These are phyloP conservation scores for Prunus mongolica DNA, from an alignment of 306 rosid species.

Conservation along the genomic window DNA sequence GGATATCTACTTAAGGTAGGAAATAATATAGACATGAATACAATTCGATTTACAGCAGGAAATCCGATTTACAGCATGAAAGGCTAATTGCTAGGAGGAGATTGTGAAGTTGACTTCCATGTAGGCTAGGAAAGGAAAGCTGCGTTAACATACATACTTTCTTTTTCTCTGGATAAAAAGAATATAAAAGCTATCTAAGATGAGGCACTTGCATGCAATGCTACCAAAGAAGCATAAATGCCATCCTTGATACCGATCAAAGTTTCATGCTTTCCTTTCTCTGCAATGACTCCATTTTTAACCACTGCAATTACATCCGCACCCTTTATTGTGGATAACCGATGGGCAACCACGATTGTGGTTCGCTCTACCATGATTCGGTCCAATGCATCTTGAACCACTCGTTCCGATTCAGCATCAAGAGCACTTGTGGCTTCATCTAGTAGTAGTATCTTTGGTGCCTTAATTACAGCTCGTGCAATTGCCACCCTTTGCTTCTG, in stretches of 20 bases:
- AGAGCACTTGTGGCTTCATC: conserved; percentile 82
- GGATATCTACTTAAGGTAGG: too few species aligned
- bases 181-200: too few species aligned
- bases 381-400: conserved; percentile 70
- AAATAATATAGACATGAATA: too few species aligned
- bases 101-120: too few species aligned
- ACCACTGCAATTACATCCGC: conserved; percentile 62
- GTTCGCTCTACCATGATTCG: conserved; percentile 53
- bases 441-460: conserved; percentile 52
- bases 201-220: too few species aligned
- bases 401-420: conserved; percentile 72
- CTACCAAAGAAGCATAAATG: conserved; percentile 28
- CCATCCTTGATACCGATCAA: conserved; percentile 28
- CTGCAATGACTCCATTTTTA: conserved; percentile 54
- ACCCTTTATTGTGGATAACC: conserved; percentile 52
- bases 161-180: too few species aligned
- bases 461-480: conserved; percentile 56
- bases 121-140: too few species aligned
- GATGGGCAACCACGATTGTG: conserved; percentile 62
- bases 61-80: too few species aligned
- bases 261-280: conserved; percentile 31
- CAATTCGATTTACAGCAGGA: too few species aligned
- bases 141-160: too few species aligned
- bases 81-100: too few species aligned
- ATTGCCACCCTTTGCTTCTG: conserved; percentile 69